phyloP scores from a whole-genome alignment of 805 yeast genomes.

The Saccharomyces mikatae region DNA sequence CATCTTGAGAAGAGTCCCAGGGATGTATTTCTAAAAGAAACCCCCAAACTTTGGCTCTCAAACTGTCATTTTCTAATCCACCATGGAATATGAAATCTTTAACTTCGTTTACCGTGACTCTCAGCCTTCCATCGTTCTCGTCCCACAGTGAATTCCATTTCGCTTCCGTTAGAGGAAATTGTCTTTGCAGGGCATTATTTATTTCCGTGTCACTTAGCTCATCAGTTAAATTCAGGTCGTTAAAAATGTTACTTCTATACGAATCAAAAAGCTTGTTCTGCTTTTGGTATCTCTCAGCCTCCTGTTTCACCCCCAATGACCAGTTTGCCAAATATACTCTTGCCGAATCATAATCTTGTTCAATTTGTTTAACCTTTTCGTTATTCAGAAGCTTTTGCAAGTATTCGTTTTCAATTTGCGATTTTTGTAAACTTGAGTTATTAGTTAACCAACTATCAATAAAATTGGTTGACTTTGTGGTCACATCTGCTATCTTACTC shows the following conservation, averaged over 20 bases:
- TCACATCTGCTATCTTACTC: conserved; percentile 74
- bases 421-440: not conserved
- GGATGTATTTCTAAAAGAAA: conserved; percentile 77
- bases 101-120: conserved; percentile 68
- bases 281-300: conserved; percentile 54
- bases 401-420: conserved; percentile 19
- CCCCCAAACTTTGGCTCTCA: conserved; percentile 75
- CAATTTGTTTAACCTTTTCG: conserved; percentile 73
- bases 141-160: conserved; percentile 90
- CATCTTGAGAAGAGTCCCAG: conserved; percentile 74
- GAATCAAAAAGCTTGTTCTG: conserved; percentile 49
- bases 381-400: conserved; percentile 51
- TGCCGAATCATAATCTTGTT: conserved; percentile 87
- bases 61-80: conserved; percentile 48
- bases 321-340: conserved; percentile 88
- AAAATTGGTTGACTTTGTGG: conserved; percentile 34
- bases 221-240: conserved; percentile 36
- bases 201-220: conserved; percentile 31
- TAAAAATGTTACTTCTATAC: conserved; percentile 44
- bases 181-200: conserved; percentile 57
- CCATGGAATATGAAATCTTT: conserved; percentile 85
- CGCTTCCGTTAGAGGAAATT: conserved; percentile 34
- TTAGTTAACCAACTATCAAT: conserved; percentile 18
- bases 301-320: conserved; percentile 91
- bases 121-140: conserved; percentile 54